Percentiles rank a stretch among this genome's conserved stretches.
phyloP scores from a whole-genome alignment of 78 protist species.

The Pigoraptor vietnamica region DNA sequence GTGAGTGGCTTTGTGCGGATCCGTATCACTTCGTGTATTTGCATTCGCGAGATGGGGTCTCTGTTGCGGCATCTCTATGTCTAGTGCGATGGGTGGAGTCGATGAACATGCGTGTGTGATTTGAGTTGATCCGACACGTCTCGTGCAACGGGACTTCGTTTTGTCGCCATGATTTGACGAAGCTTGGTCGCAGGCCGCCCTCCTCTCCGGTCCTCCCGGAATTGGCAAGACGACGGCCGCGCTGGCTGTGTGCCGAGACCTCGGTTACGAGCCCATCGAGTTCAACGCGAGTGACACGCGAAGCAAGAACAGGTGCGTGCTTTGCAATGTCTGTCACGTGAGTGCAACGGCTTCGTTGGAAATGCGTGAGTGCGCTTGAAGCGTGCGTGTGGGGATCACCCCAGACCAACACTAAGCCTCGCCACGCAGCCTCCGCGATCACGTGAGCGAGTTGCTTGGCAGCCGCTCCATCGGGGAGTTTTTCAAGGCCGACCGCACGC shows the following conservation, averaged over 20 bases:
- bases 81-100: no score
- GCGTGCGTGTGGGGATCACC: background rate
- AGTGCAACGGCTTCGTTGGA: background rate
- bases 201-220: slow-evolving; percentile 88
- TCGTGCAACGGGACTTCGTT: background rate
- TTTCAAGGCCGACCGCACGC: slow-evolving; percentile 8
- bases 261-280: slow-evolving; percentile 80
- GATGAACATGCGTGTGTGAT: background rate
- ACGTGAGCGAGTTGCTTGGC: slow-evolving; percentile 1
- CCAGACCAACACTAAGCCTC: background rate
- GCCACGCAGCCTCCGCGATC: background rate
- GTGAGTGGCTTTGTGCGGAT: background rate
- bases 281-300: slow-evolving; percentile 93
- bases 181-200: slow-evolving; percentile 33
- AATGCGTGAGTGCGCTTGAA: background rate
- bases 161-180: background rate
- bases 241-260: slow-evolving; percentile 20
- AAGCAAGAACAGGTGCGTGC: slow-evolving; percentile 49
- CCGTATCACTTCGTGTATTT: background rate
- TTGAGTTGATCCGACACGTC: background rate
- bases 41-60: background rate
- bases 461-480: slow-evolving; percentile 43
- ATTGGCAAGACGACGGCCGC: slow-evolving; percentile 94
- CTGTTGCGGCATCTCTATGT: no score
- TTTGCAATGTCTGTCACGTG: background rate